These are phyloP conservation scores for Oidiodendron maius DNA, from an alignment of 495 filamentous ascomycete genomes.

Conservation along the genomic window DNA sequence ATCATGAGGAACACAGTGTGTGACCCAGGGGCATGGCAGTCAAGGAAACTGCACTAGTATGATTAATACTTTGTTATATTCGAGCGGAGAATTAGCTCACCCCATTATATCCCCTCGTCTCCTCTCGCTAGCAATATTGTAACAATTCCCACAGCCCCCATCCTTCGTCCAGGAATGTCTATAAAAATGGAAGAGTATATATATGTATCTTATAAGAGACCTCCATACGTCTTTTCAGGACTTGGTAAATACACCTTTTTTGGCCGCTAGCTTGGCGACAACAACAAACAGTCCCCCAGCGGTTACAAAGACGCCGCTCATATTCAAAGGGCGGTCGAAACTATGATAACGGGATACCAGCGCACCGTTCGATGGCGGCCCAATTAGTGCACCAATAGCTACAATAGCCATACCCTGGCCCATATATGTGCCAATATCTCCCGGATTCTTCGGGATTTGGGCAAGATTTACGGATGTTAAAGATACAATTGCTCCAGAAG, in stretches of 20 bases:
- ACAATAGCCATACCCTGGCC: conserved; percentile 44
- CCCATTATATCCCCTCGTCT: neutral
- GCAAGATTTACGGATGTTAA: conserved; percentile 41
- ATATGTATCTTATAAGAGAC: too few relatives aligned
- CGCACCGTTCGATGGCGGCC: conserved; percentile 47
- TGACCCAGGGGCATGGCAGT: too few relatives aligned
- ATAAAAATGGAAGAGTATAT: too few relatives aligned
- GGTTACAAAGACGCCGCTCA: conserved; percentile 39
- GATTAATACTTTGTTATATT: neutral
- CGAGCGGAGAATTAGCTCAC: neutral
- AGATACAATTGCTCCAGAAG: conserved; percentile 67
- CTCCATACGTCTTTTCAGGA: neutral
- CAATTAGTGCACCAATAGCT: conserved; percentile 39
- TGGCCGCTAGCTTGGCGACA: conserved; percentile 25
- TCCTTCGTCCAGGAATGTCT: too few relatives aligned
- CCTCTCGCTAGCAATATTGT: too few relatives aligned
- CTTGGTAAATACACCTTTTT: conserved; percentile 27
- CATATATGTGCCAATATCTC: conserved; percentile 48
- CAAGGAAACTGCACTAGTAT: too few relatives aligned
- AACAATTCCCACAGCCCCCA: too few relatives aligned
- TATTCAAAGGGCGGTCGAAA: conserved; percentile 35
- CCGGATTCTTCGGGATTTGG: conserved; percentile 31
- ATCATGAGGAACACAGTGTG: too few relatives aligned
- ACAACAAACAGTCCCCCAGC: conserved; percentile 22
- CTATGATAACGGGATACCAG: conserved; percentile 35